Conservation (phyloP, 139 green algal species). For the Chlorella sp. region DNA sequence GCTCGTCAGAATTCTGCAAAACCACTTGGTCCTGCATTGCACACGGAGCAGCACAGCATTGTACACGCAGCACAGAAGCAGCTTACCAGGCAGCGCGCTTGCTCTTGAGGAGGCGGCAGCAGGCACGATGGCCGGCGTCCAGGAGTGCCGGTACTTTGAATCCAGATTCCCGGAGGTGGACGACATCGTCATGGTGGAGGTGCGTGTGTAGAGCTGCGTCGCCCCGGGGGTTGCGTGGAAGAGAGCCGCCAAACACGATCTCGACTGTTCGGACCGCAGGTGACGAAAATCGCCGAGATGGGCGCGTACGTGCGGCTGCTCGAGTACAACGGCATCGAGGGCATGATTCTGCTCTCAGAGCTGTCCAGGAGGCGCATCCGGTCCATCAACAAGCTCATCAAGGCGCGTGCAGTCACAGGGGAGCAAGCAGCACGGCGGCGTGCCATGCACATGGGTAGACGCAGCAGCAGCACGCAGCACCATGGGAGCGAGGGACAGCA, state of each 20-base stretch:
- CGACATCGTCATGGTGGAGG: slow-evolving; percentile 96
- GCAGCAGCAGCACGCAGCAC: background rate
- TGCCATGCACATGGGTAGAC: background rate
- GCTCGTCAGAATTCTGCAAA: too few species aligned
- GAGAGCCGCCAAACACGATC: background rate
- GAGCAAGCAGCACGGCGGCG: too few species aligned
- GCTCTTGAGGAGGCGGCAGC: too few species aligned
- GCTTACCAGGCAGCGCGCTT: too few species aligned
- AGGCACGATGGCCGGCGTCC: slow-evolving; percentile 16
- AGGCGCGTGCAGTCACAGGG: too few species aligned
- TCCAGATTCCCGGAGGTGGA: slow-evolving; percentile 93
- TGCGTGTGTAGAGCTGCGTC: too few species aligned
- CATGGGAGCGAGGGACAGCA: background rate
- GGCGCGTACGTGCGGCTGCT: slow-evolving; percentile 96
- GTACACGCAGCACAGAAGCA: too few species aligned
- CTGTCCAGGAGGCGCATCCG: slow-evolving; percentile 95
- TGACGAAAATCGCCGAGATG: slow-evolving; percentile 96
- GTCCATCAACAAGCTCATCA: slow-evolving; percentile 99
- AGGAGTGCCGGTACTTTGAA: slow-evolving; percentile 93
- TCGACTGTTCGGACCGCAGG: slow-evolving; percentile 31
- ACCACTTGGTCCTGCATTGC: too few species aligned
- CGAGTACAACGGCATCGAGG: slow-evolving; percentile 88
- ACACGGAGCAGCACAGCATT: too few species aligned
- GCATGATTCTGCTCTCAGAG: slow-evolving; percentile 99
- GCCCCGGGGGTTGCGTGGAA: background rate